phyloP scores from a whole-genome alignment of 2,329 filamentous ascomycete species.

The Cladophialophora yegresii region DNA sequence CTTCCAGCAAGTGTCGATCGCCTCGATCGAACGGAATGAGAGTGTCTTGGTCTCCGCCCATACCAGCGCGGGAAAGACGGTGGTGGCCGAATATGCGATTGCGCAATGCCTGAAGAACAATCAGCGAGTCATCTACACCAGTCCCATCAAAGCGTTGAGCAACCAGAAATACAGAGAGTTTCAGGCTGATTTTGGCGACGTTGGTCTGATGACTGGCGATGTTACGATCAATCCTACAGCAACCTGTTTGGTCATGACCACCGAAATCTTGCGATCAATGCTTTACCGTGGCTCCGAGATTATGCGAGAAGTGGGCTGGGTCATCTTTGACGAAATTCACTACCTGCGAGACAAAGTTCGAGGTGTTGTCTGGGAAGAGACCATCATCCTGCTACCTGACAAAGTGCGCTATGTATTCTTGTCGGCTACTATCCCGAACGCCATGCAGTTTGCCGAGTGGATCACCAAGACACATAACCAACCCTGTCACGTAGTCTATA shows the following conservation, averaged over 20 bases:
- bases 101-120: slow-evolving; percentile 96
- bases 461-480: slow-evolving; percentile 97
- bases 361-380: slow-evolving; percentile 99
- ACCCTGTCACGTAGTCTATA: slow-evolving; percentile 98
- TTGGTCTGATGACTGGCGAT: slow-evolving; percentile 97
- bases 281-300: slow-evolving; percentile 97
- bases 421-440: slow-evolving; percentile 96
- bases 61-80: slow-evolving; percentile 96
- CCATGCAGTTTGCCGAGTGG: slow-evolving; percentile 99
- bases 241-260: slow-evolving; percentile 98
- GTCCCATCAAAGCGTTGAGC: slow-evolving; percentile 96
- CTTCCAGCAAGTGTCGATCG: slow-evolving; percentile 92
- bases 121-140: slow-evolving; percentile 98
- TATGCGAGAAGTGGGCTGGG: slow-evolving; percentile 99
- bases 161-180: slow-evolving; percentile 99
- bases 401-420: slow-evolving; percentile 99
- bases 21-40: slow-evolving; percentile 93
- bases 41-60: slow-evolving; percentile 96
- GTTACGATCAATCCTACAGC: slow-evolving; percentile 99
- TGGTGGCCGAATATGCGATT: slow-evolving; percentile 97
- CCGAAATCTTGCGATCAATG: slow-evolving; percentile 98
- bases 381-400: slow-evolving; percentile 94
- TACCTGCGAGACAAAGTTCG: slow-evolving; percentile 93
- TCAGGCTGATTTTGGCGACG: slow-evolving; percentile 90
- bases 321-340: slow-evolving; percentile 97